Evolutionary conservation across 148 eudicot species (phyloP).

Genomic region (Bassia scoparia): DNA sequence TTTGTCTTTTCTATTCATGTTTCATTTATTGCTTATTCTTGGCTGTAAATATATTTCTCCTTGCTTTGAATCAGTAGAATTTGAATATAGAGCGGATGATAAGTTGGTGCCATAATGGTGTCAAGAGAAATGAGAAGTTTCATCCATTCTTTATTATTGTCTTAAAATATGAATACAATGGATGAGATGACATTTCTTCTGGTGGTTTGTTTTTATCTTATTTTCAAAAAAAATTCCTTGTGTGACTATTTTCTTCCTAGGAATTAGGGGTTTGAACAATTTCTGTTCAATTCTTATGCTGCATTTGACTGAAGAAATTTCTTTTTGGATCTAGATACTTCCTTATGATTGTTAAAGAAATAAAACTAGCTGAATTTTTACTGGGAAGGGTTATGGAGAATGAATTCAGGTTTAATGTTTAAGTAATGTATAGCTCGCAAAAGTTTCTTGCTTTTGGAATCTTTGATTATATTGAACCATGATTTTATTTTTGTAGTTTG

Average conservation of each 20-base stretch:
- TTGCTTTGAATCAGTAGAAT: neutral
- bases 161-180: neutral
- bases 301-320: slow-evolving; percentile 15
- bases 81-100: neutral
- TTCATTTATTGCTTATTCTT: neutral
- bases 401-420: neutral
- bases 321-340: slow-evolving; percentile 1
- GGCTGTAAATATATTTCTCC: neutral
- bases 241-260: slow-evolving; percentile 8
- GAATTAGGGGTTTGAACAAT: neutral
- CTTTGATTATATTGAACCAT: neutral
- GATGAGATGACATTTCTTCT: neutral
- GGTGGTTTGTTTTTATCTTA: neutral
- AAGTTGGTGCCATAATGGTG: neutral
- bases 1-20: neutral
- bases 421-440: neutral
- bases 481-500: neutral
- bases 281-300: slow-evolving; percentile 16
- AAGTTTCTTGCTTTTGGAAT: no score
- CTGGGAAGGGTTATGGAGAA: neutral
- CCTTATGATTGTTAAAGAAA: neutral
- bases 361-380: neutral
- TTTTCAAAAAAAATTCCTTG: neutral
- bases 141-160: neutral
- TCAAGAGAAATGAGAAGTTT: neutral